phyloP scores from a whole-genome alignment of 225 moss, liverwort and hornwort species.

The Pseudoscleropodium purum region DNA sequence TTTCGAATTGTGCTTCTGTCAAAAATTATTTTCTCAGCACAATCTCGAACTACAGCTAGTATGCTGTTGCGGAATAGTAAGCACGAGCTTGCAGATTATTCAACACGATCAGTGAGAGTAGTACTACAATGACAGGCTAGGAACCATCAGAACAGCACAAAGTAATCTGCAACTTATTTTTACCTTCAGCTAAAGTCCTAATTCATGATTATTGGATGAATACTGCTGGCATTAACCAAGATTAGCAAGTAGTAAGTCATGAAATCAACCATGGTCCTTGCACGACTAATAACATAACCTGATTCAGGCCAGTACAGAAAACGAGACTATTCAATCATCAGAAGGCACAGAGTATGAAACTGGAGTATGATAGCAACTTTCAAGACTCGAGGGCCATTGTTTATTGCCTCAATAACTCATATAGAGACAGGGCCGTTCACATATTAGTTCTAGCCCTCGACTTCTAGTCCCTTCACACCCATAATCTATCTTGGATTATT shows the following conservation, averaged over 20 bases:
- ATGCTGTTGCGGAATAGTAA: not conserved
- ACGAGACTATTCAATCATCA: not conserved
- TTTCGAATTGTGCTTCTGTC: not conserved
- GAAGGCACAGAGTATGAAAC: not conserved
- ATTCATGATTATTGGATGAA: not conserved
- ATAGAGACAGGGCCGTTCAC: not conserved
- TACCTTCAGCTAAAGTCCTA: not conserved
- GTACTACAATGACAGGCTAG: not conserved
- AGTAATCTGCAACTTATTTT: not conserved
- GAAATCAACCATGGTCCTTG: not conserved
- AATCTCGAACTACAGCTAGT: not conserved
- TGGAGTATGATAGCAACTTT: not conserved
- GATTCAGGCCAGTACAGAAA: not conserved
- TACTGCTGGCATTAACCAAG: not conserved
- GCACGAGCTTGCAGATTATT: not conserved
- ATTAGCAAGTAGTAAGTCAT: not conserved
- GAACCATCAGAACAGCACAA: not conserved
- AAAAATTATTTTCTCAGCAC: not conserved
- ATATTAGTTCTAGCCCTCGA: not conserved
- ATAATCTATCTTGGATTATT: not conserved
- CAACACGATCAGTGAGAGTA: not conserved
- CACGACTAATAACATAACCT: not conserved
- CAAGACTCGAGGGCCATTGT: not conserved
- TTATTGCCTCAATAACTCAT: slow-evolving; percentile 8
- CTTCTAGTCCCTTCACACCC: not conserved